Percentiles rank a stretch among this genome's conserved stretches.
Evolutionary conservation across 352 stramenopile genomes (phyloP).

Genomic region (Phytopythium kandeliae): DNA sequence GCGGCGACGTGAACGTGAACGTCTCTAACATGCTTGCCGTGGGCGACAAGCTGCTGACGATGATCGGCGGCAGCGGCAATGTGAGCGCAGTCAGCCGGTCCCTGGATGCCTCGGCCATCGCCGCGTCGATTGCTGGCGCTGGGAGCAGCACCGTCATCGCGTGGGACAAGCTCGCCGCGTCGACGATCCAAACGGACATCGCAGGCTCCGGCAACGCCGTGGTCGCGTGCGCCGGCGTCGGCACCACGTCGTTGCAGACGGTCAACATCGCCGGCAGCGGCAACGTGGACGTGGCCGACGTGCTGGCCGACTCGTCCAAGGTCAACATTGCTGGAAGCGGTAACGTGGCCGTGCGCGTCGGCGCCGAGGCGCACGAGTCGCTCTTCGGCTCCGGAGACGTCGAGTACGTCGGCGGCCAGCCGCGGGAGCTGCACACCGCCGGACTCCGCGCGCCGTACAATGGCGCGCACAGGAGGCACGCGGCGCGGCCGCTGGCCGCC

Average conservation of each 20-base stretch:
- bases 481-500: not conserved
- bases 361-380: not conserved
- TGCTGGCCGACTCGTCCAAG: slow-evolving; percentile 1
- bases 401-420: not conserved
- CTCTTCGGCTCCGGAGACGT: not conserved
- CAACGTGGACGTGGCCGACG: not conserved
- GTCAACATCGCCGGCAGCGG: slow-evolving; percentile 1
- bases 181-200: not conserved
- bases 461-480: not conserved
- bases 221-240: not conserved
- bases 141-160: not conserved
- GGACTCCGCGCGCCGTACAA: not conserved
- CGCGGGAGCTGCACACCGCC: not conserved
- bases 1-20: not conserved
- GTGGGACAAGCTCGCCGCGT: not conserved
- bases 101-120: not conserved
- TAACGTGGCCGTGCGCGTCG: slow-evolving; percentile 2
- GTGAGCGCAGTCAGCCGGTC: not conserved
- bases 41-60: not conserved
- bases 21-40: not conserved
- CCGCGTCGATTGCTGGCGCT: not conserved
- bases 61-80: not conserved
- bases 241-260: not conserved
- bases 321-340: slow-evolving; percentile 1
- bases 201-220: not conserved